phyloP scores from a whole-genome alignment of 768 basidiomycete species.

The Brasilioporus rufonigricans region DNA sequence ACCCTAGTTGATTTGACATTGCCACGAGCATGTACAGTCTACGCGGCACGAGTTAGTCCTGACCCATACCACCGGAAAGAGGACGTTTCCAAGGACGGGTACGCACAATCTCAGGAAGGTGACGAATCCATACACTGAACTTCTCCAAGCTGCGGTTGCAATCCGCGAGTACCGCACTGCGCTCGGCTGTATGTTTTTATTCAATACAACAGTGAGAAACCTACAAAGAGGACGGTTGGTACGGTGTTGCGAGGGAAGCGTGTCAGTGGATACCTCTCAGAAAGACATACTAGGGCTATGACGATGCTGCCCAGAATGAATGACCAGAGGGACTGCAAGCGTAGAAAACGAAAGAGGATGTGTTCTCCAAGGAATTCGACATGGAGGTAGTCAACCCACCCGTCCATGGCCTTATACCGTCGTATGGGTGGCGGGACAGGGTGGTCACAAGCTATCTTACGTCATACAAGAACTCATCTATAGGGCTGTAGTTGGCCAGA shows the following conservation, averaged over 20 bases:
- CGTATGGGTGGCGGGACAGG: background rate
- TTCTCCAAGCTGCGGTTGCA: conserved; percentile 50
- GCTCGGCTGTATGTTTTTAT: conserved; percentile 48
- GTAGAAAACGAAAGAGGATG: conserved; percentile 39
- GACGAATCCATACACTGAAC: conserved; percentile 53
- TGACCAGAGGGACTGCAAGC: conserved; percentile 45
- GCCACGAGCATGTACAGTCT: conserved; percentile 73
- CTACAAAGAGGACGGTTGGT: conserved; percentile 31
- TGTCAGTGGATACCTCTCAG: conserved; percentile 48
- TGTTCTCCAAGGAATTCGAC: conserved; percentile 44
- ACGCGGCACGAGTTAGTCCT: background rate
- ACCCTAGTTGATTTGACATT: conserved; percentile 74
- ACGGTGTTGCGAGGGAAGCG: conserved; percentile 2
- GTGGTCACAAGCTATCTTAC: conserved; percentile 1
- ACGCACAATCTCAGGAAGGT: conserved; percentile 62
- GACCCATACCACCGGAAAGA: background rate
- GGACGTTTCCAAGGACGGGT: background rate
- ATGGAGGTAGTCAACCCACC: conserved; percentile 49
- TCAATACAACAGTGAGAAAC: conserved; percentile 46
- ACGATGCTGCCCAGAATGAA: conserved; percentile 49
- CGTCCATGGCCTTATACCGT: conserved; percentile 40
- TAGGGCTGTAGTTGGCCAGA: background rate
- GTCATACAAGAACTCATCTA: conserved; percentile 4
- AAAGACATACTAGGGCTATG: conserved; percentile 46
- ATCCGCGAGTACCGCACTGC: conserved; percentile 41